Percentiles rank a stretch among this genome's conserved stretches.
Conservation (phyloP, 176 grass and related monocot genomes). For the Raddia distichophylla region DNA sequence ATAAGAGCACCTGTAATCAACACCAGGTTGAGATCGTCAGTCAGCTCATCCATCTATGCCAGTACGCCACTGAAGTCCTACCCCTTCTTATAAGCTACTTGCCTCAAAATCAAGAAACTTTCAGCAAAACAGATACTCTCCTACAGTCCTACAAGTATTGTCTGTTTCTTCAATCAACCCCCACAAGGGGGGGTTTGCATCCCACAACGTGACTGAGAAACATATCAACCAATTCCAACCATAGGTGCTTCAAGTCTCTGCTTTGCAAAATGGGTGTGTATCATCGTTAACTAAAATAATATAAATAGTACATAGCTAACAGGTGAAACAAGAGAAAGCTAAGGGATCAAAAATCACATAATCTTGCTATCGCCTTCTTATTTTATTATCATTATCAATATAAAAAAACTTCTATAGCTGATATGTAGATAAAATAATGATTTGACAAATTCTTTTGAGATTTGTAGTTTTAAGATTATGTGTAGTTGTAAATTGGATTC, state of each 20-base stretch:
- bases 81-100: conserved; percentile 50
- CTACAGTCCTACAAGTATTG: conserved; percentile 28
- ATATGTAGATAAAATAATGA: conserved; percentile 20
- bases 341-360: conserved; percentile 11
- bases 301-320: conserved; percentile 3
- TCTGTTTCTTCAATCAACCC: conserved; percentile 38
- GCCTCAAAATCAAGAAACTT: conserved; percentile 37
- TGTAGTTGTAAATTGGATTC: background rate
- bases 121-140: conserved; percentile 27
- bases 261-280: conserved; percentile 18
- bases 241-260: conserved; percentile 46
- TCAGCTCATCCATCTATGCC: conserved; percentile 43
- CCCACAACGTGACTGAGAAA: conserved; percentile 21
- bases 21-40: conserved; percentile 3
- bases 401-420: background rate
- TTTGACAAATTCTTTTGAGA: conserved; percentile 14
- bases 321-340: conserved; percentile 20
- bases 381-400: background rate
- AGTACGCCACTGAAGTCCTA: conserved; percentile 37
- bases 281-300: conserved; percentile 16
- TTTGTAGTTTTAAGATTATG: background rate
- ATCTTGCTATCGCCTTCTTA: background rate
- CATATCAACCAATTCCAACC: conserved; percentile 48
- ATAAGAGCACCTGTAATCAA: conserved; percentile 42
- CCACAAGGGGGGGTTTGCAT: conserved; percentile 31